A percentile compares a stretch with the other conserved stretches of the same genome.
phyloP scores from a whole-genome alignment of 2,329 filamentous ascomycete genomes.

The Cladorrhinum sp. region DNA sequence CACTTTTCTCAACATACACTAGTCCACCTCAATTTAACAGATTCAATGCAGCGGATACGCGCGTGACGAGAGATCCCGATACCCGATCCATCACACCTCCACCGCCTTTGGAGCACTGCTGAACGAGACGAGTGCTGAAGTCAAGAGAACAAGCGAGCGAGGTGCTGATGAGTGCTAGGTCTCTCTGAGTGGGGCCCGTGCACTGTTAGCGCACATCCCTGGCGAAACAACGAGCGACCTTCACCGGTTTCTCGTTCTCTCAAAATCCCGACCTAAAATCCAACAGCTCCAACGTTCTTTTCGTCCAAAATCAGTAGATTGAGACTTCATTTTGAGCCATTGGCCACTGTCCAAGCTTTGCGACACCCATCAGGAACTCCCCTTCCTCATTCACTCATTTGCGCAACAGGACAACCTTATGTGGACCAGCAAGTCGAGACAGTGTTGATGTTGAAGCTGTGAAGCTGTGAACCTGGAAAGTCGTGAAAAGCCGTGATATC shows the following conservation, averaged over 20 bases:
- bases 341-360: conserved; percentile 24
- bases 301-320: conserved; percentile 18
- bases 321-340: conserved; percentile 26
- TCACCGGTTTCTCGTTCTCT: conserved; percentile 4
- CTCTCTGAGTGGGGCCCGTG: conserved; percentile 12
- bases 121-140: neutral
- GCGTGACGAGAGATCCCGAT: neutral
- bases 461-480: conserved; percentile 10
- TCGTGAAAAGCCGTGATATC: neutral
- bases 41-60: neutral
- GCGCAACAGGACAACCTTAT: conserved; percentile 10
- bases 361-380: conserved; percentile 14
- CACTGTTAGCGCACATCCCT: conserved; percentile 10
- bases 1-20: neutral
- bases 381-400: conserved; percentile 20
- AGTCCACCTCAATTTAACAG: neutral
- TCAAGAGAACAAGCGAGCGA: neutral
- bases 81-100: neutral
- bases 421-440: neutral
- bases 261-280: conserved; percentile 13
- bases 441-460: neutral
- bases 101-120: neutral
- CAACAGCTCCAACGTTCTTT: conserved; percentile 16
- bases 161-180: neutral
- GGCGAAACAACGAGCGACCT: conserved; percentile 11